These are phyloP conservation scores for Daldinia eschscholtzii DNA, from an alignment of 2,329 filamentous ascomycete genomes.

Conservation along the genomic window DNA sequence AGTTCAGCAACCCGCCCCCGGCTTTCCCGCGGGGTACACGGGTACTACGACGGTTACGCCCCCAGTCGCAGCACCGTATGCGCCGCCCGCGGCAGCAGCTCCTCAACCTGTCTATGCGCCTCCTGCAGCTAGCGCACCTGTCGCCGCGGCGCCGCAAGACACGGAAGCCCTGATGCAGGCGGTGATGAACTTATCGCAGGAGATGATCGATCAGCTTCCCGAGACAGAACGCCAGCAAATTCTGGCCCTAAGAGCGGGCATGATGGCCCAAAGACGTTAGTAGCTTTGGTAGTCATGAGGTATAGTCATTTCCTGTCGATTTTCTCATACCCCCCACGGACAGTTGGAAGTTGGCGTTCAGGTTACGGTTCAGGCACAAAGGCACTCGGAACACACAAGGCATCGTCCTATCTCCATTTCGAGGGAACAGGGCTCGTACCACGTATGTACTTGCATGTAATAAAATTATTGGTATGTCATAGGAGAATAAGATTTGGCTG, in stretches of 20 bases:
- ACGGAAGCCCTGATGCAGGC: slow-evolving; percentile 82
- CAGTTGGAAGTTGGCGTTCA: slow-evolving; percentile 37
- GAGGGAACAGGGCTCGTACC: slow-evolving; percentile 7
- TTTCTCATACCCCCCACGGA: slow-evolving; percentile 37
- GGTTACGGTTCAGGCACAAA: slow-evolving; percentile 40
- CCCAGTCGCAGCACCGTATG: slow-evolving; percentile 61
- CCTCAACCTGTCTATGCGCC: slow-evolving; percentile 58
- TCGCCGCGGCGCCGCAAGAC: slow-evolving; percentile 60
- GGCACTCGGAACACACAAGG: slow-evolving; percentile 24
- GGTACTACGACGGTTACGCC: slow-evolving; percentile 62
- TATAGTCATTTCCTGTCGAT: slow-evolving; percentile 14
- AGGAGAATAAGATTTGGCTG: not conserved
- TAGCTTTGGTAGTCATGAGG: not conserved
- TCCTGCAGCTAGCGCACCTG: slow-evolving; percentile 54
- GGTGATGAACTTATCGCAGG: slow-evolving; percentile 82
- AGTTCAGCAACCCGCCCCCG: slow-evolving; percentile 53
- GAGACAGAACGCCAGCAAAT: slow-evolving; percentile 83
- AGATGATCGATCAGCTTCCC: slow-evolving; percentile 82
- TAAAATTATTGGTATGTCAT: slow-evolving; percentile 11
- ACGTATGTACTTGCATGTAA: not conserved
- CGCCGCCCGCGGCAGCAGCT: slow-evolving; percentile 56
- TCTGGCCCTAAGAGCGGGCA: slow-evolving; percentile 77
- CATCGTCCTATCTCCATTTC: slow-evolving; percentile 11
- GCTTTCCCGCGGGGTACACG: slow-evolving; percentile 56
- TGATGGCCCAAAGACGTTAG: slow-evolving; percentile 60